Conservation (phyloP, 2,329 filamentous ascomycete genomes). For the Sporothrix mexicana region DNA sequence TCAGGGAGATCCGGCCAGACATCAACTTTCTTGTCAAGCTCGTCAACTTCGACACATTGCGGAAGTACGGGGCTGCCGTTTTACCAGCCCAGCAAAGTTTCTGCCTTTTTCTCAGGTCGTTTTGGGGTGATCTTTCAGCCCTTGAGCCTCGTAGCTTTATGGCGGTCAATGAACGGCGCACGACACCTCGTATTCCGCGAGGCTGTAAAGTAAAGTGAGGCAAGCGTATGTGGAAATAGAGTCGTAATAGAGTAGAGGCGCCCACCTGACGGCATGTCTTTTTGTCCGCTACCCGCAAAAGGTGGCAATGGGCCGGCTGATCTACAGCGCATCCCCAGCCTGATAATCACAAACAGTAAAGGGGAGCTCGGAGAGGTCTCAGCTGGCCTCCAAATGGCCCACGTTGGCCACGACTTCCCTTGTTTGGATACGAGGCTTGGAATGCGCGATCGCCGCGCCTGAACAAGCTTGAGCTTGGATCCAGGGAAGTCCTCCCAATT, state of each 20-base stretch:
- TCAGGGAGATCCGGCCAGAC: conserved; percentile 2
- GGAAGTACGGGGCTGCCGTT: neutral
- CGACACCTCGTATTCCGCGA: neutral
- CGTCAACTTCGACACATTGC: too few relatives aligned
- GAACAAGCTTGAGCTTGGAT: neutral
- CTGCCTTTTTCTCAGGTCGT: too few relatives aligned
- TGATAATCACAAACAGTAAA: neutral
- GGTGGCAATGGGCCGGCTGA: conserved; percentile 4
- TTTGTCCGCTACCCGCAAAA: neutral
- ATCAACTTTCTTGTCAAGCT: too few relatives aligned
- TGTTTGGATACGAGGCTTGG: conserved; percentile 4
- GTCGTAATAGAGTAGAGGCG: too few relatives aligned
- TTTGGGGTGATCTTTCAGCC: too few relatives aligned
- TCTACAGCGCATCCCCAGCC: conserved; percentile 12
- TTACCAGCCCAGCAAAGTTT: neutral
- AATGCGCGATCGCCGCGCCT: conserved; percentile 10
- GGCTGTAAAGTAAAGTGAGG: neutral
- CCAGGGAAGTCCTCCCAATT: too few relatives aligned
- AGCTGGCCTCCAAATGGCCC: too few relatives aligned
- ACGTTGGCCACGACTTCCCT: neutral
- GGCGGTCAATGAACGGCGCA: neutral
- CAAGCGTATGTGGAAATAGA: neutral
- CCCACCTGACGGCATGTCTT: too few relatives aligned
- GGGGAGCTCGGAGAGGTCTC: too few relatives aligned
- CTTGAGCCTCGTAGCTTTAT: neutral